Conservation (phyloP, 768 basidiomycete genomes). For the Calocybe gangraenosa region DNA sequence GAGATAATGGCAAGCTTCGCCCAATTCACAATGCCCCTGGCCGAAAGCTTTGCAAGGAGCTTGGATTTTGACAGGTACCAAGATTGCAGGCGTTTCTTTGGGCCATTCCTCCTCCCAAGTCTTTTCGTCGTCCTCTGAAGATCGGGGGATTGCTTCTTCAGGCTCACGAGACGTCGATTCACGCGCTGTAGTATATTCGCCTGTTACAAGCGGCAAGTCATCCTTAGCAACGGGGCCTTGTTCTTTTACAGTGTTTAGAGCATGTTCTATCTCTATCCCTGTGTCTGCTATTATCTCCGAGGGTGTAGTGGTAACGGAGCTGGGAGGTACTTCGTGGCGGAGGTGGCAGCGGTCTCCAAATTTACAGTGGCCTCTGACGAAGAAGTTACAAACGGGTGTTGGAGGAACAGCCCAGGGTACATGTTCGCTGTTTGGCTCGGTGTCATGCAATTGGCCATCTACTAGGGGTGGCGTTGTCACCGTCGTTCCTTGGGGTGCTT, state of each 20-base stretch:
- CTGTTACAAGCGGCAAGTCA: not conserved
- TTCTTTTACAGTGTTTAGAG: too few relatives aligned
- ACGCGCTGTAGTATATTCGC: not conserved
- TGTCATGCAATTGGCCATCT: conserved; percentile 5
- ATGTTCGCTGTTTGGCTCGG: conserved; percentile 4
- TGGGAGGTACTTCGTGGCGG: conserved; percentile 3
- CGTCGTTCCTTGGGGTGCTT: too few relatives aligned
- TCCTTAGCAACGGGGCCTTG: not conserved
- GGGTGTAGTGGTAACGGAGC: too few relatives aligned
- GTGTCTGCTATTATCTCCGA: too few relatives aligned
- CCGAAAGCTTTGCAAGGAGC: conserved; percentile 30
- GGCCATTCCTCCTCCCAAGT: conserved; percentile 16
- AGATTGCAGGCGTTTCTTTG: conserved; percentile 7
- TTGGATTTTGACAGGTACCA: conserved; percentile 14
- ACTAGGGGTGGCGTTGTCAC: not conserved
- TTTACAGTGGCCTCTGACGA: conserved; percentile 2
- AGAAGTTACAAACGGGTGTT: conserved; percentile 4
- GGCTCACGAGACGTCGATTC: not conserved
- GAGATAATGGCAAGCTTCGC: conserved; percentile 24
- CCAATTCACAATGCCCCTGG: conserved; percentile 29
- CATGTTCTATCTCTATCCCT: too few relatives aligned
- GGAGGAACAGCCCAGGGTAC: conserved; percentile 5
- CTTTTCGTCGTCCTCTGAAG: conserved; percentile 14
- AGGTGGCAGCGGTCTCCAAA: conserved; percentile 1
- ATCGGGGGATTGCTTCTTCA: not conserved